Evolutionary conservation across 768 basidiomycete genomes (phyloP).

Genomic region (Tylopilus sp.): DNA sequence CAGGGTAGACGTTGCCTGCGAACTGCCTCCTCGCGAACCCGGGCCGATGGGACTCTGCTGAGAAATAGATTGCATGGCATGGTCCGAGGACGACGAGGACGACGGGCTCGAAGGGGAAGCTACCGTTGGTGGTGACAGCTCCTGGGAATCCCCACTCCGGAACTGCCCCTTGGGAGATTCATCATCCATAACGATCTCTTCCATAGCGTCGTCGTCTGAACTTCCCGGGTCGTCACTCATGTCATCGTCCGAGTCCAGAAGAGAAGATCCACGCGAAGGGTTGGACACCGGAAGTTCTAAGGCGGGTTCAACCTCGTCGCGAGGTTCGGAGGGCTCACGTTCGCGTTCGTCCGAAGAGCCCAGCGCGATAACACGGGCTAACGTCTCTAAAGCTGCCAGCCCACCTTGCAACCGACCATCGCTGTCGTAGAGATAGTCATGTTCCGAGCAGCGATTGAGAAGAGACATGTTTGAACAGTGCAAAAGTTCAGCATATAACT

Average conservation of each 20-base stretch:
- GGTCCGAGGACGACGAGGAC: constrained; percentile 31
- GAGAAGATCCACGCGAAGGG: constrained; percentile 46
- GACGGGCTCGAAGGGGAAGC: constrained; percentile 29
- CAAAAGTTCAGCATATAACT: constrained; percentile 92
- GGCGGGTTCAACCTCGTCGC: constrained; percentile 56
- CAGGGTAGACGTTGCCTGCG: constrained; percentile 37
- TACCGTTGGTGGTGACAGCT: constrained; percentile 29
- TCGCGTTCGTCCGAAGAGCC: constrained; percentile 53
- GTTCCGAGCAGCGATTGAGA: constrained; percentile 75
- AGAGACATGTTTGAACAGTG: constrained; percentile 99
- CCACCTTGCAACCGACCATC: constrained; percentile 90
- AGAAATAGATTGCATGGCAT: constrained; percentile 24
- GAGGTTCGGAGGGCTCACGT: constrained; percentile 52
- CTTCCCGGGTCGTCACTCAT: constrained; percentile 73
- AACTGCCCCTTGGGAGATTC: constrained; percentile 41
- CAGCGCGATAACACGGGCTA: constrained; percentile 79
- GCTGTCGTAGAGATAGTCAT: constrained; percentile 68
- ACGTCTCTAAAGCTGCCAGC: constrained; percentile 74
- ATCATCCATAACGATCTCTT: constrained; percentile 77
- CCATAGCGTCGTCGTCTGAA: constrained; percentile 78
- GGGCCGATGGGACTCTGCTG: constrained; percentile 25
- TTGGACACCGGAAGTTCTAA: constrained; percentile 66
- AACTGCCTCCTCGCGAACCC: constrained; percentile 28
- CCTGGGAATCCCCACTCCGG: constrained; percentile 28
- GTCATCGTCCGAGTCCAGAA: constrained; percentile 71